Evolutionary conservation across 2,329 filamentous ascomycete genomes (phyloP).

Genomic region (Colletotrichum sp.): DNA sequence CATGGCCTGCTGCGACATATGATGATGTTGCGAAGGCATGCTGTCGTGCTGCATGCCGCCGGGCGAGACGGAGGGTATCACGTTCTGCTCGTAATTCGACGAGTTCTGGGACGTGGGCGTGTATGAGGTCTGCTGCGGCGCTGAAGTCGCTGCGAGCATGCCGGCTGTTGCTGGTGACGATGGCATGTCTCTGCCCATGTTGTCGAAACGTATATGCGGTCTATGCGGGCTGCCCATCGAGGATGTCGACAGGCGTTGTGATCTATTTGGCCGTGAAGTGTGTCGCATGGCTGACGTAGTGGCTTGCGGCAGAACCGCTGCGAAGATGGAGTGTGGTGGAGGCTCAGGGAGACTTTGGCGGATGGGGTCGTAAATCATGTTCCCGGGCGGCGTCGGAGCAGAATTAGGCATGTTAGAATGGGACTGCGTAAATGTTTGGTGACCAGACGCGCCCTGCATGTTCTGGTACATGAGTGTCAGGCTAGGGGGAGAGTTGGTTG

Average conservation of each 20-base stretch:
- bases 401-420: constrained; percentile 29
- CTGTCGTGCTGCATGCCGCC: constrained; percentile 44
- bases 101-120: constrained; percentile 47
- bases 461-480: constrained; percentile 81
- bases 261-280: constrained; percentile 37
- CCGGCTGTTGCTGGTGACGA: constrained; percentile 25
- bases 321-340: constrained; percentile 47
- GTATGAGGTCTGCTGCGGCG: constrained; percentile 31
- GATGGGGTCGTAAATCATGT: constrained; percentile 66
- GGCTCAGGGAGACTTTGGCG: constrained; percentile 58
- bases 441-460: constrained; percentile 34
- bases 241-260: constrained; percentile 27
- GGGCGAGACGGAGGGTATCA: constrained; percentile 43
- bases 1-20: background rate
- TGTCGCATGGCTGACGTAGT: constrained; percentile 53
- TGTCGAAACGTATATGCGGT: constrained; percentile 31
- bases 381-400: constrained; percentile 57
- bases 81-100: constrained; percentile 46
- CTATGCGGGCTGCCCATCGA: constrained; percentile 20
- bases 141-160: constrained; percentile 25
- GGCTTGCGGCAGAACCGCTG: constrained; percentile 54
- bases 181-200: constrained; percentile 31
- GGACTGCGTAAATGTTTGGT: background rate
- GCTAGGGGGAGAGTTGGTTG: constrained; percentile 84
- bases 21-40: constrained; percentile 14